phyloP scores from a whole-genome alignment of 2,329 filamentous ascomycete species.

The Furcasterigmium furcatum region DNA sequence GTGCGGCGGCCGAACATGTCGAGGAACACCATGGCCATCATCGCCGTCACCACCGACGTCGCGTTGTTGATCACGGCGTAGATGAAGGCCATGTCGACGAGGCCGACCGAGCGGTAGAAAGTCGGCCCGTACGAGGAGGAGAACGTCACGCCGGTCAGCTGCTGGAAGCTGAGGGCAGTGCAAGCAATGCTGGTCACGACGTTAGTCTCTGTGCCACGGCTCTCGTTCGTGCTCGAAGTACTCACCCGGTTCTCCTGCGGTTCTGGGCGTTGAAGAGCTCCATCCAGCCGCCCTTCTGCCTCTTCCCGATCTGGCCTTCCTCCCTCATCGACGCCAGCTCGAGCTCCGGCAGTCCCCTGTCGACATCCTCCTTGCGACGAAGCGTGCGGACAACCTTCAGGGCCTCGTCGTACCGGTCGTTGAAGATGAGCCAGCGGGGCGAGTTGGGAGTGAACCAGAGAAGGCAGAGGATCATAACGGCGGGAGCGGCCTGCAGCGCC shows the following conservation, averaged over 20 bases:
- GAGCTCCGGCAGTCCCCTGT: conserved; percentile 48
- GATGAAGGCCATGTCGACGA: conserved; percentile 10
- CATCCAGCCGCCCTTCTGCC: conserved; percentile 33
- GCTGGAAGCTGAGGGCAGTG: conserved; percentile 20
- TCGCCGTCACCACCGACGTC: conserved; percentile 66
- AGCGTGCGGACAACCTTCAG: conserved; percentile 64
- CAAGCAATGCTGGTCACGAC: conserved; percentile 22
- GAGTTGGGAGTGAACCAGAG: conserved; percentile 51
- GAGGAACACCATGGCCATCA: conserved; percentile 64
- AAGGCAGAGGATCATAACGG: conserved; percentile 5
- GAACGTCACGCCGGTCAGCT: conserved; percentile 72
- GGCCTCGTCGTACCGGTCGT: conserved; percentile 60
- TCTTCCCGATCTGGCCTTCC: conserved; percentile 57
- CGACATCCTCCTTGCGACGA: conserved; percentile 63
- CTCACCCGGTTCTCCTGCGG: conserved; percentile 37
- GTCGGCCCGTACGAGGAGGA: conserved; percentile 73
- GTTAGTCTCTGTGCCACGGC: conserved; percentile 64
- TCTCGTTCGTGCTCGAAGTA: conserved; percentile 69
- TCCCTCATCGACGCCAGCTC: conserved; percentile 64
- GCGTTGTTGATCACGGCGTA: conserved; percentile 47
- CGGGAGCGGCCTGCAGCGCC: conserved; percentile 9
- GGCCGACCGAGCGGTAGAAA: conserved; percentile 3
- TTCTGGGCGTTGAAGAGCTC: conserved; percentile 56
- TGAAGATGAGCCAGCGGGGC: conserved; percentile 71
- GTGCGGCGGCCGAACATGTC: conserved; percentile 67